Evolutionary conservation across 345 rosid species (phyloP).

Genomic region (Limnanthes douglasii): DNA sequence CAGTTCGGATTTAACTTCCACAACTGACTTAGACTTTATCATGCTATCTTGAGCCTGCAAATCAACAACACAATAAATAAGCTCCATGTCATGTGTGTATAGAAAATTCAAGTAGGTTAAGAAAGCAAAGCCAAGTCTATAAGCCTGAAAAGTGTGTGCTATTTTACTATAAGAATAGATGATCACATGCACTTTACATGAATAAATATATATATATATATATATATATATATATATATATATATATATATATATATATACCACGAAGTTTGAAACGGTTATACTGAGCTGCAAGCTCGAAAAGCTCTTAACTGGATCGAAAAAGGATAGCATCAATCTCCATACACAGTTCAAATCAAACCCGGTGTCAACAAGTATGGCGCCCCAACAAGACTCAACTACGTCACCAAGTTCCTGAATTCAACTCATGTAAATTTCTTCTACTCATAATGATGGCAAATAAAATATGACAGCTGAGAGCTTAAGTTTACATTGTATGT

Average conservation of each 20-base stretch:
- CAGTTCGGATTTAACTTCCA: conserved; percentile 53
- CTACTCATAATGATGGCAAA: too few relatives aligned
- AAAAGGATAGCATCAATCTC: conserved; percentile 52
- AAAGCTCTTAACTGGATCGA: conserved; percentile 44
- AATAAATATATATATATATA: background rate
- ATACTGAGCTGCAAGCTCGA: conserved; percentile 43
- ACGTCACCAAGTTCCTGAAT: conserved; percentile 92
- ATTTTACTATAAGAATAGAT: too few relatives aligned
- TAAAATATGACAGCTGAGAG: conserved; percentile 6
- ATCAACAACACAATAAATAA: conserved; percentile 9
- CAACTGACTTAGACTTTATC: conserved; percentile 30
- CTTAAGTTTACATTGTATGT: too few relatives aligned
- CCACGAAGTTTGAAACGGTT: conserved; percentile 43
- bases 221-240: conserved; percentile 13
- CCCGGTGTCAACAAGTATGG: conserved; percentile 72
- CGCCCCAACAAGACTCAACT: conserved; percentile 77
- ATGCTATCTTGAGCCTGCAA: conserved; percentile 44
- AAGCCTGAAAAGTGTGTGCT: too few relatives aligned
- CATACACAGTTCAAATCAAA: conserved; percentile 52
- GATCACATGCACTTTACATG: conserved; percentile 7
- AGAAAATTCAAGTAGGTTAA: conserved; percentile 5
- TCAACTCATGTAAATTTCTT: too few relatives aligned
- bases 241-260: too few relatives aligned
- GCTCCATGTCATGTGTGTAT: conserved; percentile 3
- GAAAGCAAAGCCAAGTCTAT: too few relatives aligned